Base-by-base conservation (phyloP, 2,329 filamentous ascomycete genomes). In the Stemphylium beticola region DNA sequence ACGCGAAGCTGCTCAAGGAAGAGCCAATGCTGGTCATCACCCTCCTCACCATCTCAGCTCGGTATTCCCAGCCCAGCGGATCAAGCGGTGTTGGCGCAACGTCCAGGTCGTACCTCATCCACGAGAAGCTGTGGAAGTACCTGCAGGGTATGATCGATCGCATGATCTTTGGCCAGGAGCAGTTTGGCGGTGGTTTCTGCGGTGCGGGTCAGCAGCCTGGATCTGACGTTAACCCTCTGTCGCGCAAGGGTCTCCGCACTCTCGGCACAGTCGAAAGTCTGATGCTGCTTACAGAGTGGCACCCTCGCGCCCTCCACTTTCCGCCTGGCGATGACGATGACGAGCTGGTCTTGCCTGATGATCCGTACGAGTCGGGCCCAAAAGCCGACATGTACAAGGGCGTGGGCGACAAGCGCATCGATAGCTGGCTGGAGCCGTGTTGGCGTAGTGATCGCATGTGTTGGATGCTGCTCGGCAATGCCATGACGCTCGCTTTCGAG, bases 221-320 rank as follows among this genome's bases (percentile, higher is more conserved):
- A 84, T 89, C 85, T 80, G 88, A 79, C 83, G 87, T 76, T 70
- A 92, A 77, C 74, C 78, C 82, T 12, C 75, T 82, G 2, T 78
- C 79, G 14, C 78, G 83, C 12, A 84, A 82, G 61, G 95, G 93
- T 63, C 79, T 98, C 48, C 85, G 95, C 47, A 96, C 93, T 0
- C 79, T 99, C 3, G 95, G 95, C 14, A 97, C 93, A 0, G 92
- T 99, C 22, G 95, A 99, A 77, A 96, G 92, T 31, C 79, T 99
- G 29, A 87, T 99, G 81, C 88, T 99, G 22, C 80, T 99, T 39
- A 98, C 93, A 1, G 95, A 99, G 71, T 99, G 95, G 93, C 93
- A 98, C 74, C 95, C 95, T 4, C 87, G 93, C 5, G 93, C 93
- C 14, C 82, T 99, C 56, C 93, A 98, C 74, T 99, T 98, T 68